Evolutionary conservation across 2,329 filamentous ascomycete genomes (phyloP).

Genomic region (Ploettnerulaceae sp.): DNA sequence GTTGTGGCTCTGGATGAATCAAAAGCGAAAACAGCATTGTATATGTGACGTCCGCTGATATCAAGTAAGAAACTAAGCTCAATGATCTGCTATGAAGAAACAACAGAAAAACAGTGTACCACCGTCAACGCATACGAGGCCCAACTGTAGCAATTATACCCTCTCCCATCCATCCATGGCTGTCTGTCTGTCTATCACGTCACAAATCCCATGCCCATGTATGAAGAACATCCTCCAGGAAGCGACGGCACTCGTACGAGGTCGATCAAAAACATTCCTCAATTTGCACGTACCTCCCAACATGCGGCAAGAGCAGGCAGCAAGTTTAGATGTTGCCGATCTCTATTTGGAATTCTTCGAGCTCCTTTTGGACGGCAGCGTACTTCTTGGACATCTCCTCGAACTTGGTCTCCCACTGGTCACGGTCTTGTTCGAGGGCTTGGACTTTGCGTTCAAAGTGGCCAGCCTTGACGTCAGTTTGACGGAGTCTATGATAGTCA

Average conservation of each 20-base stretch:
- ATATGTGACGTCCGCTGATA: constrained; percentile 24
- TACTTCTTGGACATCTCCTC: constrained; percentile 97
- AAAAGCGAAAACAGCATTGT: background rate
- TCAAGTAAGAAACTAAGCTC: constrained; percentile 23
- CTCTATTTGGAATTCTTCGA: constrained; percentile 84
- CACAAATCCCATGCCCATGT: no score
- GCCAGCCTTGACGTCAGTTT: constrained; percentile 98
- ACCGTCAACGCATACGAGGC: constrained; percentile 28
- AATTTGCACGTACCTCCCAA: background rate
- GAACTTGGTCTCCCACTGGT: constrained; percentile 96
- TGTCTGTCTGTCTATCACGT: constrained; percentile 17
- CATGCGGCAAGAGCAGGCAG: constrained; percentile 13
- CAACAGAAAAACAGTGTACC: constrained; percentile 23
- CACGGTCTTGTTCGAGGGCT: constrained; percentile 84
- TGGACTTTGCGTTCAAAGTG: constrained; percentile 99
- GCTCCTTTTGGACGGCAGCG: constrained; percentile 75
- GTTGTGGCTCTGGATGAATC: background rate
- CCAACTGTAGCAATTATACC: constrained; percentile 25
- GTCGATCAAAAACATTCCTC: constrained; percentile 8
- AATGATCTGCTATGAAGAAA: constrained; percentile 1
- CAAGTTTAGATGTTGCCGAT: constrained; percentile 78
- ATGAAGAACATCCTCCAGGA: constrained; percentile 28
- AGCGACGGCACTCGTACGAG: background rate
- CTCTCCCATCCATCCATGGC: constrained; percentile 9
- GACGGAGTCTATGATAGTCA: constrained; percentile 67